These are phyloP conservation scores for Aspergillus coremiiformis DNA, from an alignment of 495 filamentous ascomycete genomes.

Conservation along the genomic window DNA sequence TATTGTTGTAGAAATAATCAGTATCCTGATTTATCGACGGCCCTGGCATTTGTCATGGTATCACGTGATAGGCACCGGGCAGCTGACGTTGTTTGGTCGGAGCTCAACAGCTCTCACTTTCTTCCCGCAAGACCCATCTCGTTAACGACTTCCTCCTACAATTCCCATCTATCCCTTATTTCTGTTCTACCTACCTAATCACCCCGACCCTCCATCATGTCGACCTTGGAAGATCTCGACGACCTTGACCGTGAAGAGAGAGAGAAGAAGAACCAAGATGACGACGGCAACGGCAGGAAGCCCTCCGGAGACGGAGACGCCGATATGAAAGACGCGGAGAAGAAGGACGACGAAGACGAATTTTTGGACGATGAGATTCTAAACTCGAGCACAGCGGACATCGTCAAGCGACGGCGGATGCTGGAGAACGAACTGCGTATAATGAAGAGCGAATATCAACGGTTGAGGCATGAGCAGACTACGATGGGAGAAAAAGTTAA, in stretches of 20 bases:
- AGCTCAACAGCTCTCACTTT: conserved; percentile 34
- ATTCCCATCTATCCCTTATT: conserved; percentile 6
- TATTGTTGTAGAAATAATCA: too few species aligned
- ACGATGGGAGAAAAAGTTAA: conserved; percentile 98
- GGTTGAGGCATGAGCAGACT: conserved; percentile 88
- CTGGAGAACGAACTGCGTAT: conserved; percentile 96
- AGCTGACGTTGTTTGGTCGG: conserved; percentile 39
- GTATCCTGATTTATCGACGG: background rate
- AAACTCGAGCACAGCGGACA: conserved; percentile 83
- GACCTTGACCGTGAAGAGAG: conserved; percentile 70
- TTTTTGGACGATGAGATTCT: conserved; percentile 86
- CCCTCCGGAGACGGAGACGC: conserved; percentile 58
- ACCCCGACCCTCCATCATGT: conserved; percentile 48
- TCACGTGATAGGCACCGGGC: conserved; percentile 33
- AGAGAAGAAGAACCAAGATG: conserved; percentile 63
- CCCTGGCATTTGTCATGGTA: conserved; percentile 16
- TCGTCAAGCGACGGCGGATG: conserved; percentile 74
- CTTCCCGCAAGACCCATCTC: conserved; percentile 16
- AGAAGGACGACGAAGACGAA: conserved; percentile 64
- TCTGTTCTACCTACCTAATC: background rate
- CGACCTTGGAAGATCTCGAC: conserved; percentile 80
- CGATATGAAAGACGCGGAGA: conserved; percentile 83
- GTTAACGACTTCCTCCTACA: conserved; percentile 2
- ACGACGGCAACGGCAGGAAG: conserved; percentile 50
- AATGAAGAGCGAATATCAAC: conserved; percentile 95